These are phyloP conservation scores for Cladosporium cucumerinum DNA, from an alignment of 2,329 filamentous ascomycete genomes.

Conservation along the genomic window DNA sequence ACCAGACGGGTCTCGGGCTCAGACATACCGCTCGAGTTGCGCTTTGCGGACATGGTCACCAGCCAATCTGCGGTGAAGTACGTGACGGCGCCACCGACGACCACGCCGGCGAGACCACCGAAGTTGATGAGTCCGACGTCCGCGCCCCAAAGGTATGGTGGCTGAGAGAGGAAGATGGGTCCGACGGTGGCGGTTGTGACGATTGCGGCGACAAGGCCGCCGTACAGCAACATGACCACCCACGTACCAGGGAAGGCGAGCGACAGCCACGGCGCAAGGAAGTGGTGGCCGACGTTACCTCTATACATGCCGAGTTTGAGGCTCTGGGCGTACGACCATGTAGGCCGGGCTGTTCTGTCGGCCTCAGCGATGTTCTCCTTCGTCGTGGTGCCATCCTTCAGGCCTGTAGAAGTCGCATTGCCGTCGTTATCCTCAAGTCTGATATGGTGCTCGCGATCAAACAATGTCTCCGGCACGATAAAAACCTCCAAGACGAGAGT, in stretches of 20 bases:
- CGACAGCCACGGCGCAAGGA: constrained; percentile 38
- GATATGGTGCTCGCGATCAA: constrained; percentile 34
- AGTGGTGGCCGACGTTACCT: constrained; percentile 34
- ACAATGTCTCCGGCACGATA: constrained; percentile 41
- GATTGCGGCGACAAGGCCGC: constrained; percentile 41
- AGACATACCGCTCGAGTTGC: constrained; percentile 36
- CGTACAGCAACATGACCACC: constrained; percentile 43
- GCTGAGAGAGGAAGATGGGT: constrained; percentile 37
- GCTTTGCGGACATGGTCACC: constrained; percentile 37
- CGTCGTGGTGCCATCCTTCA: constrained; percentile 25
- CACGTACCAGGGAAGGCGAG: constrained; percentile 42
- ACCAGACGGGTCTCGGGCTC: constrained; percentile 42
- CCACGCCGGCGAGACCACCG: constrained; percentile 38
- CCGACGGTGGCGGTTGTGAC: constrained; percentile 40
- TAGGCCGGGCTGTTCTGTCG: constrained; percentile 17
- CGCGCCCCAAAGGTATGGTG: constrained; percentile 43
- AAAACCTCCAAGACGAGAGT: constrained; percentile 36
- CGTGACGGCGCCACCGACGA: constrained; percentile 37
- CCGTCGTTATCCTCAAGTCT: constrained; percentile 19
- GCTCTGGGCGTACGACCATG: constrained; percentile 28
- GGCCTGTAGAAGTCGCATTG: constrained; percentile 17
- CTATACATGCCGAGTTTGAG: constrained; percentile 37
- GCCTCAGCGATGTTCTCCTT: constrained; percentile 20
- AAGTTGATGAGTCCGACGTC: constrained; percentile 40
- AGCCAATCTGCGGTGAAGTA: constrained; percentile 39